These are phyloP conservation scores for Gnetum montanum DNA, from an alignment of 75 land plant genomes.

Conservation along the genomic window DNA sequence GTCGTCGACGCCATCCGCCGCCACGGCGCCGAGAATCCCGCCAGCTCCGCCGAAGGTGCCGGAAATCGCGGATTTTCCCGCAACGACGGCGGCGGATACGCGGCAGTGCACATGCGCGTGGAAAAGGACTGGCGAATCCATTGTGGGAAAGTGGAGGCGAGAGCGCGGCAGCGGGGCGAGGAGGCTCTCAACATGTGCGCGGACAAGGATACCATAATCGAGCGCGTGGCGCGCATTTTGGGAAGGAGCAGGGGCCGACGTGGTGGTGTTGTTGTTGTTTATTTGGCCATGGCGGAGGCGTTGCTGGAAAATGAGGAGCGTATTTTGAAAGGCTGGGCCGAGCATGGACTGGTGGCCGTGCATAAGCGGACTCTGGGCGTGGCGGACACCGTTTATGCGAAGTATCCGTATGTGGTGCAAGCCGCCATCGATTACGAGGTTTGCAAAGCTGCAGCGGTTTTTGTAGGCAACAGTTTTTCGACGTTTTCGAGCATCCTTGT, in stretches of 20 bases:
- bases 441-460: constrained; percentile 60
- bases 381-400: constrained; percentile 29
- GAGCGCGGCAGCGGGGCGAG: not conserved
- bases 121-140: constrained; percentile 96
- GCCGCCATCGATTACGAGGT: constrained; percentile 89
- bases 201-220: constrained; percentile 64
- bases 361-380: constrained; percentile 77
- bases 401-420: constrained; percentile 71
- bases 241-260: constrained; percentile 38
- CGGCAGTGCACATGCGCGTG: constrained; percentile 88
- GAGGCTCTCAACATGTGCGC: constrained; percentile 54
- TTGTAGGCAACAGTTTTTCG: constrained; percentile 91
- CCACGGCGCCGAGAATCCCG: no score
- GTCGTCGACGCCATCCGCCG: constrained; percentile 53
- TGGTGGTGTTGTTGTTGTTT: constrained; percentile 47
- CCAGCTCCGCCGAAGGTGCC: not conserved
- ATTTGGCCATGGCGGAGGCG: constrained; percentile 79
- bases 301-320: constrained; percentile 59
- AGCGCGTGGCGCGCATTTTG: constrained; percentile 42
- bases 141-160: constrained; percentile 67
- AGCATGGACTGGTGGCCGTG: constrained; percentile 34
- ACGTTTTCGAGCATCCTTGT: constrained; percentile 86
- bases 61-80: not conserved
- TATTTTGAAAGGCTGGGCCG: constrained; percentile 66
- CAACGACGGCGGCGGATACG: constrained; percentile 9